Evolutionary conservation across 768 basidiomycete species (phyloP).

Genomic region (Agaricus sinodeliciosus): DNA sequence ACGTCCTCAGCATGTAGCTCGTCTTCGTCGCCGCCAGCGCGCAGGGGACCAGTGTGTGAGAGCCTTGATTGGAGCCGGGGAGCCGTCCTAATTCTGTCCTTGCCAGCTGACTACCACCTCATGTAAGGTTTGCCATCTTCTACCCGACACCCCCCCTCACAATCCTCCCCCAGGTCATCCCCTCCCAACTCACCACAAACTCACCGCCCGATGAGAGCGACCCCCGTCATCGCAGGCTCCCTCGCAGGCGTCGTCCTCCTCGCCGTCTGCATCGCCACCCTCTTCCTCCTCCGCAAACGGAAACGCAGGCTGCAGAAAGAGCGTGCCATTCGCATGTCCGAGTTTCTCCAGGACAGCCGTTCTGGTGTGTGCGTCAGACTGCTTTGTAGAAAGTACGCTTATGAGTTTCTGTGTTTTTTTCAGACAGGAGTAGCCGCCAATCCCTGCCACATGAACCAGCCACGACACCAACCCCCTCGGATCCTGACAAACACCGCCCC

Average conservation of each 20-base stretch:
- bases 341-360: too few relatives aligned
- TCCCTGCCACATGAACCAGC: too few relatives aligned
- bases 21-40: background rate
- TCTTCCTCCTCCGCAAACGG: background rate
- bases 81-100: constrained; percentile 9
- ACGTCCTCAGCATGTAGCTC: background rate
- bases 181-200: background rate
- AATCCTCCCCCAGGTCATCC: background rate
- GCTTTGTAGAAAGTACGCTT: too few relatives aligned
- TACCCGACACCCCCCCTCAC: background rate
- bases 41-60: constrained; percentile 1
- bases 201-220: background rate
- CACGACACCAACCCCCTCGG: too few relatives aligned
- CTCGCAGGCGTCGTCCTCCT: constrained; percentile 1
- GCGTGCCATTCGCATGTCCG: background rate
- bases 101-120: constrained; percentile 11
- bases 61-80: constrained; percentile 2
- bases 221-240: constrained; percentile 4
- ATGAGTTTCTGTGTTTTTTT: too few relatives aligned
- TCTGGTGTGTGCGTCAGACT: too few relatives aligned
- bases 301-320: background rate
- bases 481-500: too few relatives aligned
- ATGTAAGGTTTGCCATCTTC: too few relatives aligned
- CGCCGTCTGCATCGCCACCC: background rate
- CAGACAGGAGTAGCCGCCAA: too few relatives aligned